Conservation (phyloP, 805 yeast species). For the Blastobotrys chiropterorum region DNA sequence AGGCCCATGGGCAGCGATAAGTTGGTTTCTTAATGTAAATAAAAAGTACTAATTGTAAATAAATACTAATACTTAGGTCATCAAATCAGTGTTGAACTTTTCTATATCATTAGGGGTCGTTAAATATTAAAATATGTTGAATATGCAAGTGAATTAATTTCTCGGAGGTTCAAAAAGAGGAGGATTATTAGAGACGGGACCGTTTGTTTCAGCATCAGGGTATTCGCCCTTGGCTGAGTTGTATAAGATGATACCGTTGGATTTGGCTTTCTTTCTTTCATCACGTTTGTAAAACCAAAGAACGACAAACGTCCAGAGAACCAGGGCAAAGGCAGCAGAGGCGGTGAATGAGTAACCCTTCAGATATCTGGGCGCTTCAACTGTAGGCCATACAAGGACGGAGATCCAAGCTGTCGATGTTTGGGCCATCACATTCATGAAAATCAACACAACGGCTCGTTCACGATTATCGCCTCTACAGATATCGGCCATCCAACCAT, state of each 20-base stretch:
- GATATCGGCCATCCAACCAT: conserved; percentile 54
- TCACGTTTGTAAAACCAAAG: conserved; percentile 49
- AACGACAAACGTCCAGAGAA: conserved; percentile 31
- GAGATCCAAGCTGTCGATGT: conserved; percentile 48
- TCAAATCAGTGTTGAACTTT: not conserved
- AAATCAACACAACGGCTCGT: conserved; percentile 41
- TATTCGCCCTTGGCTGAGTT: conserved; percentile 34
- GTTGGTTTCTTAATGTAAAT: no score
- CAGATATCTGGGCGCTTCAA: conserved; percentile 23
- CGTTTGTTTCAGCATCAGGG: conserved; percentile 15
- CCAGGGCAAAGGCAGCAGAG: conserved; percentile 11
- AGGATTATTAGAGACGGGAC: not conserved
- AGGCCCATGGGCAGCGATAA: conserved; percentile 50
- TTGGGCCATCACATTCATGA: conserved; percentile 46
- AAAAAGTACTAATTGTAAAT: no score
- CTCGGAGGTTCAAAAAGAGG: not conserved
- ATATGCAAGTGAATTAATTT: not conserved
- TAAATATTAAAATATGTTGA: not conserved
- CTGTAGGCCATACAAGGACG: conserved; percentile 36
- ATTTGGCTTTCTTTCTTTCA: conserved; percentile 41
- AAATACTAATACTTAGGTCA: no score
- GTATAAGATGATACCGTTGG: conserved; percentile 45
- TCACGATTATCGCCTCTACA: conserved; percentile 46
- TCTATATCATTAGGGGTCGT: not conserved
- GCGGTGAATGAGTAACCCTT: conserved; percentile 23